These are phyloP conservation scores for Sicyos edulis DNA, from an alignment of 306 rosid genomes.

Conservation along the genomic window DNA sequence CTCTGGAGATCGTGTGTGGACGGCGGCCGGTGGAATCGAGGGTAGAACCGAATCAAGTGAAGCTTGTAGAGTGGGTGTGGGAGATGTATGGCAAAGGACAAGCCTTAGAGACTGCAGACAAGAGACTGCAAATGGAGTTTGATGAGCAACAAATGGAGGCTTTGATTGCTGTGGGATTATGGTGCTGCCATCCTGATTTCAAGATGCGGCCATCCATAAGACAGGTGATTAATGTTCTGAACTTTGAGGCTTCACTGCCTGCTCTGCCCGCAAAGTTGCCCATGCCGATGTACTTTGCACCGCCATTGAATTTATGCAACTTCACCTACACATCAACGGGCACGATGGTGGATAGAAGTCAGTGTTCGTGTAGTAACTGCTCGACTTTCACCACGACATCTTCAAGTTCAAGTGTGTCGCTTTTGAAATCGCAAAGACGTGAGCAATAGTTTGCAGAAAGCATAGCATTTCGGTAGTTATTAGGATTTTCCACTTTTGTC, in stretches of 20 bases:
- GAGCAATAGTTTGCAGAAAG: not conserved
- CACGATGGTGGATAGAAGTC: conserved; percentile 21
- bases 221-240: conserved; percentile 21
- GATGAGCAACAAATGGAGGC: conserved; percentile 15
- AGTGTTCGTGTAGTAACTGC: conserved; percentile 32
- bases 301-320: not conserved
- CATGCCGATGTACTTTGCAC: conserved; percentile 13
- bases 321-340: conserved; percentile 24
- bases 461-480: not conserved
- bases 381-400: conserved; percentile 43
- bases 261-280: conserved; percentile 9
- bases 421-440: conserved; percentile 19
- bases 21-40: conserved; percentile 5
- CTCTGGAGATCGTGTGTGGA: conserved; percentile 19
- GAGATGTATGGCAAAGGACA: conserved; percentile 20
- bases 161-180: conserved; percentile 18
- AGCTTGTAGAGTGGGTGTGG: conserved; percentile 24
- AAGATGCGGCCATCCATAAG: conserved; percentile 23
- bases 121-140: not conserved
- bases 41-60: not conserved
- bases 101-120: not conserved
- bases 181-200: conserved; percentile 22
- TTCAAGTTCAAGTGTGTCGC: conserved; percentile 39
- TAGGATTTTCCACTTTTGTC: not conserved
- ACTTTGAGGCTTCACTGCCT: conserved; percentile 14